A percentile compares a stretch with the other conserved stretches of the same genome.
phyloP scores from a whole-genome alignment of 148 eudicot genomes.

The Linanthus parryae region DNA sequence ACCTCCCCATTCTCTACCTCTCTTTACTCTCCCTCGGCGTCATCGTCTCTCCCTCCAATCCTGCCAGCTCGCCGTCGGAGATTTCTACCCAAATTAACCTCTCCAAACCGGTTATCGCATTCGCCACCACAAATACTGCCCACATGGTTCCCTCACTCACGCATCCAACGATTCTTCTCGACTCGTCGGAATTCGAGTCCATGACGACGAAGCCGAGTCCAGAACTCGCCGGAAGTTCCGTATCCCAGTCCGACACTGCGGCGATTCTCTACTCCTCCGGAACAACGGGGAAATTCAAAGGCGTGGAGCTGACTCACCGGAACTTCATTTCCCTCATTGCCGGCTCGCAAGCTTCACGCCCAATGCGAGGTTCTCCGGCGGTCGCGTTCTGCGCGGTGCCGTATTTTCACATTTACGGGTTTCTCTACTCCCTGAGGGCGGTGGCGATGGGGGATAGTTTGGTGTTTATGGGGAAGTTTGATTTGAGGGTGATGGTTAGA shows the following conservation, averaged over 20 bases:
- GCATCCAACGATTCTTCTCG: slow-evolving; percentile 4
- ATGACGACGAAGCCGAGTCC: not conserved
- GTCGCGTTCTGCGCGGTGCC: slow-evolving; percentile 7
- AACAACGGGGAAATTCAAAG: slow-evolving; percentile 21
- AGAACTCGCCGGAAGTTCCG: not conserved
- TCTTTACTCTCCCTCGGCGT: too few species aligned
- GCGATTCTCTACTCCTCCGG: slow-evolving; percentile 26
- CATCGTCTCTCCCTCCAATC: too few species aligned
- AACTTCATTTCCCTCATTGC: slow-evolving; percentile 13
- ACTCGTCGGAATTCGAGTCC: too few species aligned
- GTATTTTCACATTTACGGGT: slow-evolving; percentile 10
- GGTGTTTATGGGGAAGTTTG: not conserved
- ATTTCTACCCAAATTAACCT: too few species aligned
- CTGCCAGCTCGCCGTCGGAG: slow-evolving; percentile 12
- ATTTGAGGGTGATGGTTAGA: too few species aligned
- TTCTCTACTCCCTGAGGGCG: not conserved
- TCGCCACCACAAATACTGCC: not conserved
- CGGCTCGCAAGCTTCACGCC: not conserved
- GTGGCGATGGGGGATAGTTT: slow-evolving; percentile 9
- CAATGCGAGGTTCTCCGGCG: not conserved
- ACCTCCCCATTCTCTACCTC: too few species aligned
- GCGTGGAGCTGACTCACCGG: slow-evolving; percentile 23
- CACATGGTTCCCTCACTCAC: not conserved
- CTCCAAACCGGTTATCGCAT: slow-evolving; percentile 14
- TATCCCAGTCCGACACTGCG: too few species aligned